These are phyloP conservation scores for Aphanoascus verrucosus DNA, from an alignment of 2,329 filamentous ascomycete species.

Conservation along the genomic window DNA sequence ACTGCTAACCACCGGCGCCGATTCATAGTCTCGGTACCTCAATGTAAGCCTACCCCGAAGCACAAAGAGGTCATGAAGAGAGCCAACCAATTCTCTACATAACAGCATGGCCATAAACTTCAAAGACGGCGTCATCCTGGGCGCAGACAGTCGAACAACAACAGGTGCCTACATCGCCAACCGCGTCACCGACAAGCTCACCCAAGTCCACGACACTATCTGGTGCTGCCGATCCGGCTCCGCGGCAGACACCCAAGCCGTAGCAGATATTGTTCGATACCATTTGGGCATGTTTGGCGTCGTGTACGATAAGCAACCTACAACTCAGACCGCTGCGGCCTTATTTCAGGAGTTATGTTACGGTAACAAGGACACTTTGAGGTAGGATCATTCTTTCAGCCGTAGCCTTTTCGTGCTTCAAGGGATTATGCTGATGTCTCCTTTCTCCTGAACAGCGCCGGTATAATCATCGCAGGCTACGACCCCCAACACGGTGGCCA, in stretches of 20 bases:
- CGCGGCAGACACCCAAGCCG: conserved; percentile 92
- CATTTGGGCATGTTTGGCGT: conserved; percentile 88
- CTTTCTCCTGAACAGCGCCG: conserved; percentile 51
- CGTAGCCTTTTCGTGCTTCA: not conserved
- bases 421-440: not conserved
- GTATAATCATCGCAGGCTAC: conserved; percentile 97
- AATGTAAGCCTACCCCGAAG: conserved; percentile 53
- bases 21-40: conserved; percentile 75
- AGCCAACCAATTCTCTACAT: conserved; percentile 19
- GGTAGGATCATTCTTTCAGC: conserved; percentile 42
- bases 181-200: conserved; percentile 98
- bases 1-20: not conserved
- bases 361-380: conserved; percentile 86
- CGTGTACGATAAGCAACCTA: conserved; percentile 78
- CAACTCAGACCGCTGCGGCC: conserved; percentile 86
- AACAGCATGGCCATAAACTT: conserved; percentile 96
- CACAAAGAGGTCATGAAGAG: conserved; percentile 18
- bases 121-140: conserved; percentile 93
- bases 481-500: conserved; percentile 90
- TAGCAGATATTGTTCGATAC: conserved; percentile 96
- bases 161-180: conserved; percentile 98
- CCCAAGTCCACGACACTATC: conserved; percentile 95
- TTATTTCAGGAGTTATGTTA: conserved; percentile 99
- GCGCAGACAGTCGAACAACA: conserved; percentile 93
- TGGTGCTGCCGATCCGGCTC: conserved; percentile 99